Base-by-base conservation (phyloP, 148 eudicot species). In the Vaccinium vitisidaea region DNA sequence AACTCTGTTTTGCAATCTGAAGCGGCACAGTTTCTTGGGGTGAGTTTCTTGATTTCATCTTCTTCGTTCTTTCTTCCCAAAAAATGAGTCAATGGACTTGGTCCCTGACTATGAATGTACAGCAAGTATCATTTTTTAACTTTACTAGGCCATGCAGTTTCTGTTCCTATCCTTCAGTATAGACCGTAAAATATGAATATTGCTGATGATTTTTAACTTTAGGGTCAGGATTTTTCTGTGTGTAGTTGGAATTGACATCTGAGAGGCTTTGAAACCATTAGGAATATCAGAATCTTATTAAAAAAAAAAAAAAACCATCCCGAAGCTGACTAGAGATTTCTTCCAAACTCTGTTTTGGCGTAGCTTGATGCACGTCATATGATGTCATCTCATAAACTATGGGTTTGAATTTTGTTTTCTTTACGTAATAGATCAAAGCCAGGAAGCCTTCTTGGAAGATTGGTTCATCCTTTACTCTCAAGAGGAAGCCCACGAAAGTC, bases 401-500 rank as follows among this genome's bases (percentile, higher is more conserved):
- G 36, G 36, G 36, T 32, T 61, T 30, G 71, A 27, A 55, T 63
- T 73, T 73, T 58, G 39, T 27, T 53, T 21, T 59, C 69, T 4
- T 50, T 53, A 75, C 49, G 43, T 12, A 52, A 77, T 86, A 94
- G 95, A 85, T 94, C 30, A 88, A 85, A 83, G 95, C 92, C 27
- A 91, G 87, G 87, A 95, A 93, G 84, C 96, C 98, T 84, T 92
- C 96, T 36, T 97, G 98, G 99, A 93, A 90, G 86, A 84, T 90
- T 82, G 98, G 99, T 70, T 95, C 99, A 76, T 95, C 99, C 30
- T 97, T 93, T 86, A 86, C 98, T 79, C 86, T 96, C 50, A 94
- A 95, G 83, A 89, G 86, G 88, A 91, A 89, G 87, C 79, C 84
- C 16, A 82, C 87, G 52, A 91, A 93, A 87, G 85, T 76, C 77